Base-by-base conservation (phyloP, 768 basidiomycete species). In the Lepiota subincarnata region DNA sequence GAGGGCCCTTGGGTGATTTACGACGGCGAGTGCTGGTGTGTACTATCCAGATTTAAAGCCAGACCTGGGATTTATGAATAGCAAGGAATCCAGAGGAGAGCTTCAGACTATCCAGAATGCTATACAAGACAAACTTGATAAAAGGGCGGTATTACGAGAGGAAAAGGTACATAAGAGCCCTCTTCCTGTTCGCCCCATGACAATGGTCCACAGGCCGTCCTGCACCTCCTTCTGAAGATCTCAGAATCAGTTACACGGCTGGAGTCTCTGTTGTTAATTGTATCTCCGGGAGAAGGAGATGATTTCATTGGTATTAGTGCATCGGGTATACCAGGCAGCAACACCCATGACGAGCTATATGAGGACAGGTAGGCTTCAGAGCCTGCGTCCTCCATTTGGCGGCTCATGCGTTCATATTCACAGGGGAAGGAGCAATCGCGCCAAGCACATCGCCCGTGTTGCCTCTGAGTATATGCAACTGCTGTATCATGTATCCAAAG, bases 401-500 rank as follows among this genome's bases (percentile, higher is more conserved):
- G 43, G 56, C 19, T 62, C 11, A 28, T 88, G 86, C 63, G 68
- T 74, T 36, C 81, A 76, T 57, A 80, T 79, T 31, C 20, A 22
- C 18, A 54, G 53, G 13, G 53, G 46, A 13, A 47, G 53, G 14
- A 54, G 53, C 7, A 84, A 81, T 64, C 77, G 84, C 41, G 84
- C 87, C 28, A 90, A 92, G 65, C 89, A 92, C 64, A 75, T 96
- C 12, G 77, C 80, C 10, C 82, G 95, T 47, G 89, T 95, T 24
- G 92, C 94, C 12, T 77, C 84, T 7, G 97, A 98, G 68, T 98
- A 96, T 64, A 89, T 82, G 8, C 95, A 98, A 64, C 77, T 98
- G 16, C 75, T 93, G 20, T 99, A 99, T 66, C 89, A 97, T 59
- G 80, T 82, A 20, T 80, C 83, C 16, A 96, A 97, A 67, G 92